phyloP scores from a whole-genome alignment of 1,139 yeast genomes.

The Taphrina populina region DNA sequence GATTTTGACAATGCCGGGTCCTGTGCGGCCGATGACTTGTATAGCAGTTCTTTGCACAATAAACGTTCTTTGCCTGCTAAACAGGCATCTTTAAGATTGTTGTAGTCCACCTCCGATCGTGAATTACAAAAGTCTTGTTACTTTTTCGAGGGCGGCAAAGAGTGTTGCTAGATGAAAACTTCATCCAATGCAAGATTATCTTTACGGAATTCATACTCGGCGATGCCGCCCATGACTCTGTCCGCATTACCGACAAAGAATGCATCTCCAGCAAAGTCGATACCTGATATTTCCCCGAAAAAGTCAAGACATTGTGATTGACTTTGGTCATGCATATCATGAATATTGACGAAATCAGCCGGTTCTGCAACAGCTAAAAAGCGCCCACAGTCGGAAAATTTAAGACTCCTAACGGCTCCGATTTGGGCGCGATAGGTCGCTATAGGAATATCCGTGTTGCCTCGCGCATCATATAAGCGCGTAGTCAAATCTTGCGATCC shows the following conservation, averaged over 20 bases:
- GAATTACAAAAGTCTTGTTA: too few relatives aligned
- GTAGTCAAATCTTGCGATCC: constrained; percentile 66
- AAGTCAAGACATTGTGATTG: constrained; percentile 54
- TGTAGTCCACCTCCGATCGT: too few relatives aligned
- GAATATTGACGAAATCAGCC: constrained; percentile 58
- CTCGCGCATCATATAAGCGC: constrained; percentile 54
- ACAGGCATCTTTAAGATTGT: too few relatives aligned
- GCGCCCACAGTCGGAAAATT: constrained; percentile 52
- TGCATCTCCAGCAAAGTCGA: constrained; percentile 52
- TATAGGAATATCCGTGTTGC: constrained; percentile 45
- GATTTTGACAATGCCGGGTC: too few relatives aligned
- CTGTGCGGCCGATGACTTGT: too few relatives aligned
- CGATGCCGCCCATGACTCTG: constrained; percentile 58
- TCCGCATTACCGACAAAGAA: constrained; percentile 59
- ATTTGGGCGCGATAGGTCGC: constrained; percentile 47
- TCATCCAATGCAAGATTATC: constrained; percentile 2
- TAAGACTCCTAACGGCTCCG: constrained; percentile 56
- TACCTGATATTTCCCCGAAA: constrained; percentile 61
- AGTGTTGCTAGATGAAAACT: too few relatives aligned
- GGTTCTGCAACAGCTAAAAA: constrained; percentile 60
- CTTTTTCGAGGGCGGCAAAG: too few relatives aligned
- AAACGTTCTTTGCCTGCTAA: too few relatives aligned
- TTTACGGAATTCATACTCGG: constrained; percentile 47
- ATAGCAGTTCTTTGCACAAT: too few relatives aligned
- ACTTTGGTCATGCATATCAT: constrained; percentile 43